Evolutionary conservation across 768 basidiomycete species (phyloP), one percentile per base, ranked within the genome.

Genomic region (Mycena maculata): DNA sequence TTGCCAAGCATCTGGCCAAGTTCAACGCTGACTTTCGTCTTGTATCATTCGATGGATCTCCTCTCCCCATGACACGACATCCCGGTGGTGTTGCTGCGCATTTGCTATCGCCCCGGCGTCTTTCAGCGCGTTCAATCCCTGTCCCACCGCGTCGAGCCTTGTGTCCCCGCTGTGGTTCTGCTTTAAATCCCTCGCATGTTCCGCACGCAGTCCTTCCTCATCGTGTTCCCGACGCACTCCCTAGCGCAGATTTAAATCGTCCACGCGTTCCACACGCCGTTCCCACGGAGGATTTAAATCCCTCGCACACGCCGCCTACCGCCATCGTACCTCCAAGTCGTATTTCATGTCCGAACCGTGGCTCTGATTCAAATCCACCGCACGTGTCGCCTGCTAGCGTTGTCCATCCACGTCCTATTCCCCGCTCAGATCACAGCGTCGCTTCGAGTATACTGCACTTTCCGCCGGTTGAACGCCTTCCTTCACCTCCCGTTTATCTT

Each of bases 51-150:
- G 50, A 62, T 23, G 60, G 60, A 23, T 62, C 60, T 1, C 49
- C 49, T 22, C 60, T 62, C 15, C 60, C 60, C 33, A 61, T 61
- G 60, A 61, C 49, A 25, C 49, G n/a, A n/a, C n/a, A n/a, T n/a
- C n/a, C n/a, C n/a, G n/a, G n/a, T n/a, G n/a, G n/a, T n/a, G n/a
- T n/a, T n/a, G n/a, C n/a, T n/a, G n/a, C n/a, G n/a, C n/a, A n/a
- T n/a, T n/a, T n/a, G n/a, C n/a, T n/a, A n/a, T n/a, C n/a, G n/a
- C n/a, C n/a, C n/a, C n/a, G n/a, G n/a, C n/a, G n/a, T n/a, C n/a
- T n/a, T n/a, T n/a, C n/a, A n/a, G n/a, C n/a, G n/a, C n/a, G n/a
- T n/a, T n/a, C n/a, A n/a, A n/a, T n/a, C n/a, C n/a, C n/a, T n/a
- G n/a, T n/a, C n/a, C n/a, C n/a, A n/a, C n/a, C n/a, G n/a, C n/a